These are phyloP conservation scores for Leccinum subgranulosum DNA, from an alignment of 768 basidiomycete species.

Conservation along the genomic window DNA sequence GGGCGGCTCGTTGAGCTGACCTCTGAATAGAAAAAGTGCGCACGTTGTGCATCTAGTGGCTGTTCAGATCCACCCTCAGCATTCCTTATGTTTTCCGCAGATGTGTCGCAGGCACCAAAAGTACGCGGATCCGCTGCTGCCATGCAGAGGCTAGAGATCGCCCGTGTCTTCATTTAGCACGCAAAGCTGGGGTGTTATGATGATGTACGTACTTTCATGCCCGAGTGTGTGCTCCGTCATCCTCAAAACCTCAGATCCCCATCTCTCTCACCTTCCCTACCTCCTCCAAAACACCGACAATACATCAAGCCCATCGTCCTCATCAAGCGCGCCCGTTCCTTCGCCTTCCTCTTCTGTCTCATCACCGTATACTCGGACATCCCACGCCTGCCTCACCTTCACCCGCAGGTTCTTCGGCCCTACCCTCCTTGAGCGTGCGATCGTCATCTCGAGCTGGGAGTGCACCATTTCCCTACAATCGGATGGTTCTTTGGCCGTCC, in stretches of 20 bases:
- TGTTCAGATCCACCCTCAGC: too few species aligned
- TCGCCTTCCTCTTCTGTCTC: constrained; percentile 56
- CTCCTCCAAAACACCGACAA: constrained; percentile 56
- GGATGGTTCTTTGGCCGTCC: constrained; percentile 51
- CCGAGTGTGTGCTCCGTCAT: constrained; percentile 65
- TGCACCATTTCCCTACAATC: constrained; percentile 62
- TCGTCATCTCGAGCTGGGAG: constrained; percentile 66
- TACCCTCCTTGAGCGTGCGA: constrained; percentile 64
- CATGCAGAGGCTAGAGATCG: too few species aligned
- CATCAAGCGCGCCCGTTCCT: constrained; percentile 87
- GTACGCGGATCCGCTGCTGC: too few species aligned
- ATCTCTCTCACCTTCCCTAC: constrained; percentile 66
- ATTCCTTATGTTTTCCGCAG: too few species aligned
- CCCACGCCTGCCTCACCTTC: constrained; percentile 68
- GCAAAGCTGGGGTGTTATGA: constrained; percentile 6
- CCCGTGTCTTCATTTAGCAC: too few species aligned
- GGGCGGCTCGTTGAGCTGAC: too few species aligned
- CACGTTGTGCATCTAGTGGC: too few species aligned
- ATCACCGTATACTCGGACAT: constrained; percentile 50
- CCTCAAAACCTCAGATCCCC: constrained; percentile 81
- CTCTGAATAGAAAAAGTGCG: too few species aligned
- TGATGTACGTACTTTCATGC: constrained; percentile 14
- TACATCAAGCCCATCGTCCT: constrained; percentile 71
- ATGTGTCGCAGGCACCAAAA: too few species aligned
- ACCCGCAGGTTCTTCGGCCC: constrained; percentile 89